These are phyloP conservation scores for Candida ovalis DNA, from an alignment of 805 yeast species.

Conservation along the genomic window DNA sequence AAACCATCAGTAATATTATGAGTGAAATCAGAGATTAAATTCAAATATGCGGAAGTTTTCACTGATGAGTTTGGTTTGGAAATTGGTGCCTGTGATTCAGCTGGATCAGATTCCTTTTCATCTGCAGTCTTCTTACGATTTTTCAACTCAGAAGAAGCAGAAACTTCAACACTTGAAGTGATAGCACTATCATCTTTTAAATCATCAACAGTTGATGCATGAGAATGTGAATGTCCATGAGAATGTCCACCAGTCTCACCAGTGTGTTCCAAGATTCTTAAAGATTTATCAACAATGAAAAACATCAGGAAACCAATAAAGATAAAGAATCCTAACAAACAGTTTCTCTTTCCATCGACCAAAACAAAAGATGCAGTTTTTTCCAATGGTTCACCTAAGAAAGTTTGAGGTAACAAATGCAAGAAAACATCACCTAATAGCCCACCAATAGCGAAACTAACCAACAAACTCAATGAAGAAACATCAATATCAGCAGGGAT, in stretches of 20 bases:
- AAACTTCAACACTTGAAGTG: constrained; percentile 7
- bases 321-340: constrained; percentile 49
- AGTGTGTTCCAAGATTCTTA: constrained; percentile 46
- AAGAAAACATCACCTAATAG: constrained; percentile 70
- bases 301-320: constrained; percentile 60
- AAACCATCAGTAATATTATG: constrained; percentile 79
- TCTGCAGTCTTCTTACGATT: constrained; percentile 14
- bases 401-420: constrained; percentile 69
- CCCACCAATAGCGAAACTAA: constrained; percentile 75
- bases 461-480: constrained; percentile 47
- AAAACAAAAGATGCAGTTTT: constrained; percentile 42
- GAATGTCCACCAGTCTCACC: constrained; percentile 36
- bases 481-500: constrained; percentile 57
- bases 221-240: constrained; percentile 41
- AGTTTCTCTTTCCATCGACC: constrained; percentile 48
- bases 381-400: constrained; percentile 46
- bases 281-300: constrained; percentile 56
- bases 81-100: constrained; percentile 24
- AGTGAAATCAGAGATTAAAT: constrained; percentile 63
- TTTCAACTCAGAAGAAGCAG: constrained; percentile 7
- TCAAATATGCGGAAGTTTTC: constrained; percentile 56
- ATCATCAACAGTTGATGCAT: constrained; percentile 10
- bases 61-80: constrained; percentile 35
- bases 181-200: constrained; percentile 13
- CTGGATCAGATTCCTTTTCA: constrained; percentile 19